phyloP scores from a whole-genome alignment of 352 stramenopile species.

The Pythium aristosporum region DNA sequence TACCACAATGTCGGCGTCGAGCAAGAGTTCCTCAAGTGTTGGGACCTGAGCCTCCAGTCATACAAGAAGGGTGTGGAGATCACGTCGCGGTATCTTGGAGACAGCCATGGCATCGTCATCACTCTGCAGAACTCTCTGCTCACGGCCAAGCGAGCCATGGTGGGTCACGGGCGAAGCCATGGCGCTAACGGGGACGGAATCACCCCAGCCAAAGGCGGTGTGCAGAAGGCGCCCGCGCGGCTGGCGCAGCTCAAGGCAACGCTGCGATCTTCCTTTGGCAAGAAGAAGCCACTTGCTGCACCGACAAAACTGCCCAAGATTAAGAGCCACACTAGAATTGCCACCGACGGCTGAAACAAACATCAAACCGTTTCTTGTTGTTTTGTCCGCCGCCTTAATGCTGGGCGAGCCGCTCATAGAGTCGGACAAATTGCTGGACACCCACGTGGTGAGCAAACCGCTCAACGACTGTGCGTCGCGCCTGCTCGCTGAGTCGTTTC shows the following conservation, averaged over 20 bases:
- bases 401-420: conserved; percentile 39
- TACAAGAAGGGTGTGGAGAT: conserved; percentile 93
- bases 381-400: not conserved
- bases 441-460: conserved; percentile 32
- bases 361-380: not conserved
- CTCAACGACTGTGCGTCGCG: conserved; percentile 35
- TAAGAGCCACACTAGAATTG: conserved; percentile 27
- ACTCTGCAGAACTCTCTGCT: conserved; percentile 90
- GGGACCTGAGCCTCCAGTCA: conserved; percentile 85
- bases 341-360: conserved; percentile 24
- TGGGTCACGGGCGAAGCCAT: conserved; percentile 41
- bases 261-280: conserved; percentile 38
- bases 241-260: conserved; percentile 39
- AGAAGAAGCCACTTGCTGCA: conserved; percentile 32
- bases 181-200: conserved; percentile 59
- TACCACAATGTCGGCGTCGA: conserved; percentile 96
- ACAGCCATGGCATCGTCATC: conserved; percentile 89
- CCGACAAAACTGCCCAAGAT: conserved; percentile 19
- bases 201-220: conserved; percentile 17
- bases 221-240: conserved; percentile 25
- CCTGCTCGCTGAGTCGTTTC: conserved; percentile 31
- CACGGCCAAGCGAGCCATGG: conserved; percentile 72
- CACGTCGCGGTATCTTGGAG: conserved; percentile 79
- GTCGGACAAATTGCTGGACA: conserved; percentile 33
- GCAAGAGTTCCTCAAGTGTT: conserved; percentile 94